Evolutionary conservation across 176 grass and related monocot species (phyloP).

Genomic region (Rhynchospora pubera): DNA sequence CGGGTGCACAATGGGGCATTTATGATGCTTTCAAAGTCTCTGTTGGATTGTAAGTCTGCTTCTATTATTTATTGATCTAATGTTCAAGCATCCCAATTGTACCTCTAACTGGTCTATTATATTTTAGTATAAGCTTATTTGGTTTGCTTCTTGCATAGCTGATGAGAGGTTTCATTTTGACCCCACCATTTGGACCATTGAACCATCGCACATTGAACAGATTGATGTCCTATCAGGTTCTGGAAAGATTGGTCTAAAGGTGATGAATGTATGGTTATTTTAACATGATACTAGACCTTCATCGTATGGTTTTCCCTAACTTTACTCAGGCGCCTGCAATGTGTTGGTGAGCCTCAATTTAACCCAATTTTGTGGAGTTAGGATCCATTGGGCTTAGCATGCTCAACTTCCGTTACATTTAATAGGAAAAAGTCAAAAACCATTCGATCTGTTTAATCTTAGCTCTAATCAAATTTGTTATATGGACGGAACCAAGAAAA

Average conservation of each 20-base stretch:
- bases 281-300: background rate
- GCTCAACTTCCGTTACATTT: background rate
- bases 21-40: conserved; percentile 83
- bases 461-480: background rate
- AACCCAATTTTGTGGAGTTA: background rate
- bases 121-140: background rate
- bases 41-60: conserved; percentile 51
- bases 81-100: background rate
- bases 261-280: background rate
- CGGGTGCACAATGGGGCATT: conserved; percentile 70
- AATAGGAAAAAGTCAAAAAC: background rate
- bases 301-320: background rate
- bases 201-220: too few species aligned
- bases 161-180: background rate
- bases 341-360: background rate
- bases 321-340: background rate
- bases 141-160: background rate
- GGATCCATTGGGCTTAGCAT: conserved; percentile 7
- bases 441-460: background rate
- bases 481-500: background rate
- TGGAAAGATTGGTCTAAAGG: background rate
- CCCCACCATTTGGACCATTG: too few species aligned
- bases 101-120: background rate
- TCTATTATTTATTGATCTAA: background rate
- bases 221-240: too few species aligned